phyloP scores from a whole-genome alignment of 2,329 filamentous ascomycete genomes.

The Trichophyton simii region DNA sequence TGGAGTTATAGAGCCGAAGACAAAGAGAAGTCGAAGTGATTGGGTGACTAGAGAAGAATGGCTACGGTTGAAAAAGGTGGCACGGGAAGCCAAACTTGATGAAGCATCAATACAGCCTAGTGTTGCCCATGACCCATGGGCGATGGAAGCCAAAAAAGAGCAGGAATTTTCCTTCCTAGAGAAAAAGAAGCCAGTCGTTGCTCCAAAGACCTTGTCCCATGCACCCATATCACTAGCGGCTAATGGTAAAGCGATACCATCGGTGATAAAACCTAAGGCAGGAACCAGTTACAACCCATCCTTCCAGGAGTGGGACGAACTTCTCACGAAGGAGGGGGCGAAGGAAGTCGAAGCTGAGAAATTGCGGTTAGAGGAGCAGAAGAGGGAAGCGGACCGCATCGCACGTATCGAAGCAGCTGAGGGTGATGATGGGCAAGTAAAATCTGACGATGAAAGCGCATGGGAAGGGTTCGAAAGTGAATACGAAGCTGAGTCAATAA shows the following conservation, averaged over 20 bases:
- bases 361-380: slow-evolving; percentile 55
- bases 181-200: slow-evolving; percentile 52
- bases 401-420: slow-evolving; percentile 62
- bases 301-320: slow-evolving; percentile 71
- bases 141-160: slow-evolving; percentile 31
- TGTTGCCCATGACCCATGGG: slow-evolving; percentile 64
- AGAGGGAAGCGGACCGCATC: slow-evolving; percentile 52
- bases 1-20: slow-evolving; percentile 51
- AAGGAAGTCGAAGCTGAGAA: slow-evolving; percentile 70
- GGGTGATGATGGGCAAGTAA: slow-evolving; percentile 59
- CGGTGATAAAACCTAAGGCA: slow-evolving; percentile 64
- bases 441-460: slow-evolving; percentile 77
- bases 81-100: slow-evolving; percentile 47
- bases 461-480: slow-evolving; percentile 86
- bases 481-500: slow-evolving; percentile 53
- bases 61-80: slow-evolving; percentile 61
- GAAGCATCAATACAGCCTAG: slow-evolving; percentile 44
- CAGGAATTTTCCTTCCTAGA: slow-evolving; percentile 51
- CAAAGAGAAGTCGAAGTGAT: slow-evolving; percentile 63
- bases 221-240: slow-evolving; percentile 72
- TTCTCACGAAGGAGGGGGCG: slow-evolving; percentile 60
- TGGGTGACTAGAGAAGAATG: slow-evolving; percentile 81
- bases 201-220: slow-evolving; percentile 62
- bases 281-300: slow-evolving; percentile 88
- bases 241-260: slow-evolving; percentile 64